phyloP scores from a whole-genome alignment of 495 filamentous ascomycete genomes.

The Pseudomonodictys pantanalensis region DNA sequence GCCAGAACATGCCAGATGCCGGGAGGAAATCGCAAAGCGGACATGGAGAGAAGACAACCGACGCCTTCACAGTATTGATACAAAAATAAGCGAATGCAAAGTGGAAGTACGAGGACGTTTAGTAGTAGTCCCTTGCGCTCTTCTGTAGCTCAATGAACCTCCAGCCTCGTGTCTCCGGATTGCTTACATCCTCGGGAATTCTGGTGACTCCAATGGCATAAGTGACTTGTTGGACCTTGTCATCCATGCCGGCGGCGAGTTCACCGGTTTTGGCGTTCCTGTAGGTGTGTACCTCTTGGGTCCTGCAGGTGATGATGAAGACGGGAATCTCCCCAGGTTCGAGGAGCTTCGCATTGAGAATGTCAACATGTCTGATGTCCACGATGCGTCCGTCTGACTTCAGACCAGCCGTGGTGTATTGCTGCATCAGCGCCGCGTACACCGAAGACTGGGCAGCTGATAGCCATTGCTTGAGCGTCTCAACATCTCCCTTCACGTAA shows the following conservation, averaged over 20 bases:
- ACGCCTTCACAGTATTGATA: conserved; percentile 15
- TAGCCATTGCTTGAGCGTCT: conserved; percentile 89
- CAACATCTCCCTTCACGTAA: conserved; percentile 92
- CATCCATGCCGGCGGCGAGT: conserved; percentile 97
- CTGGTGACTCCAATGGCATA: conserved; percentile 96
- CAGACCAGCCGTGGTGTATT: conserved; percentile 88
- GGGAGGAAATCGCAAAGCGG: not conserved
- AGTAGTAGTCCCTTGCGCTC: conserved; percentile 92
- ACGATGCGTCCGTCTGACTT: conserved; percentile 92
- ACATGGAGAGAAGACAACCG: not conserved
- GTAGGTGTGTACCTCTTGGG: conserved; percentile 98
- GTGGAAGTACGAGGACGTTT: conserved; percentile 40
- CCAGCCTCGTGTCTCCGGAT: conserved; percentile 95
- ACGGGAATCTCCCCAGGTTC: conserved; percentile 98
- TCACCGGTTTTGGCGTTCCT: conserved; percentile 82
- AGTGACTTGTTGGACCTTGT: conserved; percentile 95
- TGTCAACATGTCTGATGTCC: conserved; percentile 90
- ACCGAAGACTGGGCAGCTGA: conserved; percentile 92
- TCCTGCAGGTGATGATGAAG: conserved; percentile 92
- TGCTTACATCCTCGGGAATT: conserved; percentile 90
- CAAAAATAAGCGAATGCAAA: not conserved
- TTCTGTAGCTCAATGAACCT: conserved; percentile 97
- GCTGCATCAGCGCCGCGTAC: conserved; percentile 88
- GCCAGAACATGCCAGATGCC: conserved; percentile 20
- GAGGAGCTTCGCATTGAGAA: conserved; percentile 80